These are phyloP conservation scores for Wickerhamiella parazyma DNA, from an alignment of 805 yeast species.

Conservation along the genomic window DNA sequence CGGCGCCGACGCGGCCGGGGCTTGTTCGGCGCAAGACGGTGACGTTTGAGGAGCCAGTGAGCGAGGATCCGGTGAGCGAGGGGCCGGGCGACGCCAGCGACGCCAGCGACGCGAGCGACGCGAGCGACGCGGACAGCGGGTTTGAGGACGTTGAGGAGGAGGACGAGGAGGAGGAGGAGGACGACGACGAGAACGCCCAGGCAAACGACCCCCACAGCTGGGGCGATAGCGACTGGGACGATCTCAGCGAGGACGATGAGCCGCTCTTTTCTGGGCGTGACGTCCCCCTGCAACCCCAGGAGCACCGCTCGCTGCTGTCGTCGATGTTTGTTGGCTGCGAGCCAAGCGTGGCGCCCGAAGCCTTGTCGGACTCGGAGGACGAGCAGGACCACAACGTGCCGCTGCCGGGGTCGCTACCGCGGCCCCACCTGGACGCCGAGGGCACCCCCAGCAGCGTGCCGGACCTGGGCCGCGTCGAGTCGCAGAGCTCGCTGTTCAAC, in stretches of 20 bases:
- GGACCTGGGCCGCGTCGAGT: neutral
- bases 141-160: neutral
- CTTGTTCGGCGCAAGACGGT: constrained; percentile 5
- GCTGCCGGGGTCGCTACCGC: constrained; percentile 3
- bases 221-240: constrained; percentile 22
- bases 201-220: constrained; percentile 24
- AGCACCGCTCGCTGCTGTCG: constrained; percentile 27
- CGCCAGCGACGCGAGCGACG: neutral
- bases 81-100: neutral
- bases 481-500: constrained; percentile 1
- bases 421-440: neutral
- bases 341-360: neutral
- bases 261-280: constrained; percentile 22
- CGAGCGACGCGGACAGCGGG: neutral
- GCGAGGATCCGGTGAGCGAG: too few species aligned
- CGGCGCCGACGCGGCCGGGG: constrained; percentile 2
- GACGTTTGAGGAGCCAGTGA: constrained; percentile 6
- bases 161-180: neutral
- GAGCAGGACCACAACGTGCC: neutral
- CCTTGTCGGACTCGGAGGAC: neutral
- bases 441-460: constrained; percentile 1
- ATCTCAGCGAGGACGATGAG: constrained; percentile 15
- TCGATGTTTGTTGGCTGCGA: constrained; percentile 4
- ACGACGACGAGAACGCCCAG: neutral
- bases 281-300: constrained; percentile 21